phyloP scores from a whole-genome alignment of 2,329 filamentous ascomycete genomes.

The Phialophora tarda region DNA sequence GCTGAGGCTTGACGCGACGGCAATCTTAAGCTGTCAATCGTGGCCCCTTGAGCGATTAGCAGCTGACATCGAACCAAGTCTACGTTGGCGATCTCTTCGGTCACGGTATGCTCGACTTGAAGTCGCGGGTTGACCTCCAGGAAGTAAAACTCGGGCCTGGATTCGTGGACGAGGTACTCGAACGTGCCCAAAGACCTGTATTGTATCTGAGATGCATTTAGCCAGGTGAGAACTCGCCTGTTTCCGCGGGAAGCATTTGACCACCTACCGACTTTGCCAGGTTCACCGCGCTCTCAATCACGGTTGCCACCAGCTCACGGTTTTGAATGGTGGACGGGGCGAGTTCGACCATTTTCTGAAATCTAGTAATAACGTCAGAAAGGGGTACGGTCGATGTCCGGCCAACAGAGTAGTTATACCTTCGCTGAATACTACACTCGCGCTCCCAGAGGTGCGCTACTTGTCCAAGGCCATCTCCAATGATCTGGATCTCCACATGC shows the following conservation, averaged over 20 bases:
- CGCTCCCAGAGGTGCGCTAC: slow-evolving; percentile 54
- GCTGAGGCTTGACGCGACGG: slow-evolving; percentile 7
- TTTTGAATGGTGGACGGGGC: slow-evolving; percentile 41
- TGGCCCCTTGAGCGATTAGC: slow-evolving; percentile 45
- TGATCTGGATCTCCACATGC: slow-evolving; percentile 59
- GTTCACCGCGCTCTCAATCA: no score
- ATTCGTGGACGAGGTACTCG: slow-evolving; percentile 64
- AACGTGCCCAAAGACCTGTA: slow-evolving; percentile 68
- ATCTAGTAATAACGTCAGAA: slow-evolving; percentile 43
- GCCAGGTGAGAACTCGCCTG: no score
- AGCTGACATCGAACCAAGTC: slow-evolving; percentile 51
- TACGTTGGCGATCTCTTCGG: slow-evolving; percentile 48
- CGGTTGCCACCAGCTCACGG: slow-evolving; percentile 42
- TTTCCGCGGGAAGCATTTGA: no score
- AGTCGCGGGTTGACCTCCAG: slow-evolving; percentile 57
- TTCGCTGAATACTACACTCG: slow-evolving; percentile 59
- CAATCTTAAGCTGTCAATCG: slow-evolving; percentile 37
- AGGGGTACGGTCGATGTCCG: slow-evolving; percentile 53
- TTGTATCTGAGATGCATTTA: no score
- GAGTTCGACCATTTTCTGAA: no score
- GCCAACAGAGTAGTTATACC: slow-evolving; percentile 57
- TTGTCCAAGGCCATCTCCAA: slow-evolving; percentile 53
- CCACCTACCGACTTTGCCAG: no score
- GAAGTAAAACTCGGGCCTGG: slow-evolving; percentile 49
- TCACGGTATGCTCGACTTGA: slow-evolving; percentile 58